Conservation (phyloP, 495 filamentous ascomycete genomes). For the Geoglossum glabrum region DNA sequence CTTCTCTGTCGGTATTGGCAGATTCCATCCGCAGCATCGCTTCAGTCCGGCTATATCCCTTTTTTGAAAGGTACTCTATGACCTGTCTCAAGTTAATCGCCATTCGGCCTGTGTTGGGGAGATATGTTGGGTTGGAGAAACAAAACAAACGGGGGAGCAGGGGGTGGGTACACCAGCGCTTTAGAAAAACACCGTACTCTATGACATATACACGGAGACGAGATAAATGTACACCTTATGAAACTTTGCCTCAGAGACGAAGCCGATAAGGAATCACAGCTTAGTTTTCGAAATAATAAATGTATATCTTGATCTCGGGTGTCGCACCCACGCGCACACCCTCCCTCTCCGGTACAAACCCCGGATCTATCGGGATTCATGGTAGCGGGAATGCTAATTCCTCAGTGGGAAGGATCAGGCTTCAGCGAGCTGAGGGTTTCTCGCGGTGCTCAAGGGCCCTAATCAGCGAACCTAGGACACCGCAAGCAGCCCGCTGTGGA, state of each 20-base stretch:
- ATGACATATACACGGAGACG: not conserved
- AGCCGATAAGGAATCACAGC: too few species aligned
- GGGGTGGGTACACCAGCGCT: not conserved
- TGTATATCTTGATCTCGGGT: not conserved
- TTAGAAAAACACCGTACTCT: not conserved
- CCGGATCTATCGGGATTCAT: not conserved
- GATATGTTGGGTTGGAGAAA: not conserved
- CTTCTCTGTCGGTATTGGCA: slow-evolving; percentile 56
- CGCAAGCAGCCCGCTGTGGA: not conserved
- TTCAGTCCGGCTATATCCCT: slow-evolving; percentile 84
- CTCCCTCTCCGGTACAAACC: not conserved
- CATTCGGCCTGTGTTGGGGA: not conserved
- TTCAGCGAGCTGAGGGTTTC: not conserved
- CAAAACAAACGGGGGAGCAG: not conserved
- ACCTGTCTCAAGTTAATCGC: slow-evolving; percentile 34
- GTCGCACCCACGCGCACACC: not conserved
- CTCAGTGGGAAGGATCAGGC: not conserved
- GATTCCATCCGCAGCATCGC: slow-evolving; percentile 85
- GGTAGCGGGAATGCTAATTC: not conserved
- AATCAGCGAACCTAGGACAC: not conserved
- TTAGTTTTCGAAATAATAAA: not conserved
- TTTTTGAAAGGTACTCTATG: slow-evolving; percentile 89
- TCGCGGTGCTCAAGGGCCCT: not conserved
- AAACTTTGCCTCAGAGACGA: too few species aligned
- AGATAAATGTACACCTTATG: too few species aligned